A percentile compares a stretch with the other conserved stretches of the same genome.
Conservation (phyloP, 1,139 yeast species). For the Suhomyces choctaworum region DNA sequence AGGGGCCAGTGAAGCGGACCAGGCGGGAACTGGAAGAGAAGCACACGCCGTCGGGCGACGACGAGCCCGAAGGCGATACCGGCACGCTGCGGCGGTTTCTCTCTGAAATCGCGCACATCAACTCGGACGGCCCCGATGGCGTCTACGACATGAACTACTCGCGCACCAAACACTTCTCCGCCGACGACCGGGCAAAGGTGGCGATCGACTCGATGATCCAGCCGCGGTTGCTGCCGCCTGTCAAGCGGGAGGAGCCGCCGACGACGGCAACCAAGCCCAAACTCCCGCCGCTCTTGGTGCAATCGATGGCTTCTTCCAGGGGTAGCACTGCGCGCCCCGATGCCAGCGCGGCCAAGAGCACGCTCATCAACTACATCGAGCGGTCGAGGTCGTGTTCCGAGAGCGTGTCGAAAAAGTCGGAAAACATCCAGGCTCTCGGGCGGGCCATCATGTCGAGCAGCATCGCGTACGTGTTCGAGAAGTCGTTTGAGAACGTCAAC, state of each 20-base stretch:
- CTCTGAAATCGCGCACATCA: conserved; percentile 38
- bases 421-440: conserved; percentile 59
- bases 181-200: conserved; percentile 38
- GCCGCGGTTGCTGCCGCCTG: conserved; percentile 25
- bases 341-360: conserved; percentile 23
- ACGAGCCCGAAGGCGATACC: conserved; percentile 7
- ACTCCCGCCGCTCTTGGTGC: conserved; percentile 15
- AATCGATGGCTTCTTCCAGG: conserved; percentile 1
- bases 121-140: conserved; percentile 39
- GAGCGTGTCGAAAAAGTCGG: conserved; percentile 38
- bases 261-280: conserved; percentile 1
- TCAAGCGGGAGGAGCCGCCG: not conserved
- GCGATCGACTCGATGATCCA: conserved; percentile 42
- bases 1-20: conserved; percentile 6
- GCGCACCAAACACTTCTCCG: conserved; percentile 29
- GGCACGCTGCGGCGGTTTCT: conserved; percentile 23
- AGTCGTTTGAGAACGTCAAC: conserved; percentile 19
- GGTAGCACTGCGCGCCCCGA: conserved; percentile 7
- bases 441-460: conserved; percentile 54
- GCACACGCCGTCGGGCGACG: too few relatives aligned
- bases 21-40: conserved; percentile 1
- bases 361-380: conserved; percentile 49
- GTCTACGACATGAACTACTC: conserved; percentile 37
- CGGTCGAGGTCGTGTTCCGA: conserved; percentile 66
- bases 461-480: conserved; percentile 49